Base-by-base conservation (phyloP, 2,329 filamentous ascomycete genomes). In the Penicillium fuscoglaucum region DNA sequence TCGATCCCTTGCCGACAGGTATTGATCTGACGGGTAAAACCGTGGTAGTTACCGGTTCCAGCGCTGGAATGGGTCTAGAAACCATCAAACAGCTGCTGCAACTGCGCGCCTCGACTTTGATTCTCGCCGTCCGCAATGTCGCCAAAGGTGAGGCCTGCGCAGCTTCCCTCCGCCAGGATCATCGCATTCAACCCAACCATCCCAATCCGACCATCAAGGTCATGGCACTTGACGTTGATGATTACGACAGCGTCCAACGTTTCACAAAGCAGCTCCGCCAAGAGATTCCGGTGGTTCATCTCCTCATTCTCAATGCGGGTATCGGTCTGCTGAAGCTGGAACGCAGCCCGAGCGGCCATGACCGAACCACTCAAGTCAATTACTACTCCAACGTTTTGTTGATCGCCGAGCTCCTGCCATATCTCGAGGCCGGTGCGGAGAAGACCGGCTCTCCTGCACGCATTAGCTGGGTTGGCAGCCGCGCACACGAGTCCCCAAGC, bases 311-410 rank as follows among this genome's bases (percentile, higher is more conserved):
- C 21, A 70, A 69, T 40, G 68, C 67, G 1, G 65, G 62, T 3
- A 60, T 67, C 17, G 56, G 55, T 13, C 52, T 56, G 2, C 12
- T 68, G 3, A 62, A 59, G 15, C 54, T 63, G 52, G 62, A 61
- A 9, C 61, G 54, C 37, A 63, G 58, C 24, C 35, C 64, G 13
- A 58, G 47, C 5, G 74, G 76, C 2, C 74, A 79, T 55, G 77
- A 80, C 57, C 57, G 67, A 6, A 66, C 62, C 15, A 51, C 78
- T 12, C 79, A 81, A 57, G 73, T 71, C 28, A 73, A 72, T 35
- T 71, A 71, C 55, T 48, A 48, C 19, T 35, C 29, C 15, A 48
- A 48, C 5, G 45, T 26, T 24, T 48, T 35, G 19, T n/a, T 48
- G 15, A 35, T 35, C 9, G 19, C 46, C 2, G 46, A 35, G 13